phyloP scores from a whole-genome alignment of 192 early-diverging fungal species.

The Coemansia sp. region DNA sequence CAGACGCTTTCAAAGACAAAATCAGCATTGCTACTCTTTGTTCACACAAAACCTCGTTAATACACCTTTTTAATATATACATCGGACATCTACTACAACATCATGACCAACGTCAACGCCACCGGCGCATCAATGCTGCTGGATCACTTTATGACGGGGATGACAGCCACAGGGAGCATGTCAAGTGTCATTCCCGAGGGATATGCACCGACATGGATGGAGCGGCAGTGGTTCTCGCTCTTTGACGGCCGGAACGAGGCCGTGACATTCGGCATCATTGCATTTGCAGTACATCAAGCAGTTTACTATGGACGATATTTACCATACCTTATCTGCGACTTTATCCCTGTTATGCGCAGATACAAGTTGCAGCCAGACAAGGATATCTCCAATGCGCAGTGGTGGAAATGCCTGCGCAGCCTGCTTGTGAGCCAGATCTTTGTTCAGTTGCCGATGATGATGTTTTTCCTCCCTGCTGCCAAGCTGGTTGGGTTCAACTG shows the following conservation, averaged over 20 bases:
- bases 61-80: neutral
- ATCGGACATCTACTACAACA: neutral
- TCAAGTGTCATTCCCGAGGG: slow-evolving; percentile 11
- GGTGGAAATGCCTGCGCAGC: slow-evolving; percentile 60
- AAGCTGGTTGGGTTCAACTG: slow-evolving; percentile 64
- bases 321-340: slow-evolving; percentile 80
- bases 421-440: slow-evolving; percentile 65
- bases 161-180: slow-evolving; percentile 24
- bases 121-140: slow-evolving; percentile 18
- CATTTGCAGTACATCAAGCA: slow-evolving; percentile 84
- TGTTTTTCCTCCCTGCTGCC: slow-evolving; percentile 63
- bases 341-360: slow-evolving; percentile 70
- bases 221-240: slow-evolving; percentile 62
- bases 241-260: slow-evolving; percentile 68
- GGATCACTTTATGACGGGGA: slow-evolving; percentile 24
- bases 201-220: slow-evolving; percentile 45
- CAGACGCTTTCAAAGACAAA: neutral
- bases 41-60: neutral
- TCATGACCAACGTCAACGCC: slow-evolving; percentile 8
- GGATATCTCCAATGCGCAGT: slow-evolving; percentile 55
- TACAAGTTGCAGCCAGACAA: slow-evolving; percentile 74
- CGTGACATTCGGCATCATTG: slow-evolving; percentile 65
- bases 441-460: slow-evolving; percentile 68
- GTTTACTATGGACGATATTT: slow-evolving; percentile 85
- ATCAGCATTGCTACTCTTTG: neutral